Base-by-base conservation (phyloP, 495 filamentous ascomycete species). In the Trichoderma asperelloides region DNA sequence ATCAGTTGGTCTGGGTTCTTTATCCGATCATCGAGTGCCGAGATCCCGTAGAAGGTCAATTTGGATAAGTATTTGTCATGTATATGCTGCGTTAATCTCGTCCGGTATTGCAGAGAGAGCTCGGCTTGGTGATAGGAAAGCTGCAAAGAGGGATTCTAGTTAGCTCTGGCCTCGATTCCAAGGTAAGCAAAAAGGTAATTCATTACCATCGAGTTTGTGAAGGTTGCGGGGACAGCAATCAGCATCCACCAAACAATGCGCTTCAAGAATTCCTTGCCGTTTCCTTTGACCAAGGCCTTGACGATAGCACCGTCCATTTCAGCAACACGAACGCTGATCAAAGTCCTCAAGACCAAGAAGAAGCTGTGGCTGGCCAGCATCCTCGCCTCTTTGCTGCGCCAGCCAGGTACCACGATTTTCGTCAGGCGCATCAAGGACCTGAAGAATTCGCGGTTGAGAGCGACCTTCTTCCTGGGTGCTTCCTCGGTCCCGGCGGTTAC, bases 1-100 rank as follows among this genome's bases (percentile, higher is more conserved):
- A 98, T 96, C 18, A 98, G 86, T 78, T 98, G 95, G 77, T 98
- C 95, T 9, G 95, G 92, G 73, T 98, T 98, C 81, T 97, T 97
- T 81, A 98, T 96, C 68, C 95, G 89, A 75, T 98, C 95, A 70
- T 98, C 95, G 45, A 98, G 80, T 2, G 96, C 92, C 1, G 92
- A 96, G 55, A 98, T 90, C 5, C 92, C 91, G 78, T 98, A 98
- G 78, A 97, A 98, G 0, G 95, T 98, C 89, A 98, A 92, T 60
- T 97, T 88, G 12, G 89, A 91, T 18, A 98, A 85, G 75, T 98
- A 98, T 72, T 91, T 89, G 67, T 93, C 87, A 78, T 98, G 96
- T 60, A 98, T 93, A 76, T 96, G 83, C 69, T 92, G 87, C 27
- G 96, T 98, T 55, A 98, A 82, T 11, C 95, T 88, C 45, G 91